Evolutionary conservation across 1,284 basidiomycete species (phyloP), one percentile per base, ranked within the genome.

Genomic region (Cryptococcus neoformans): DNA sequence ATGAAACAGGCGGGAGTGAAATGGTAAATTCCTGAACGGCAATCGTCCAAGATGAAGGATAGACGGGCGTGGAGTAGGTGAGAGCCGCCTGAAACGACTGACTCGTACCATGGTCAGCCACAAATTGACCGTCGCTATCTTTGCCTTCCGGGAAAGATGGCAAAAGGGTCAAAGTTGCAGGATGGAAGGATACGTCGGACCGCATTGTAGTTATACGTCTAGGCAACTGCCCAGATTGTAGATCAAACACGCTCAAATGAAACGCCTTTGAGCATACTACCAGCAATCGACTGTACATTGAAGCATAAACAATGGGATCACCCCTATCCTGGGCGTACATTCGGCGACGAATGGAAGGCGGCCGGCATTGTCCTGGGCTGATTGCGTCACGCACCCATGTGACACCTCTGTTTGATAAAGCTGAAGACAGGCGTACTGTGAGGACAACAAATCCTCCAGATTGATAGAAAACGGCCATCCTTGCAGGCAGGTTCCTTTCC

Each of bases 41-140:
- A 1, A 76, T 63, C 1, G 72, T 77, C 76, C 76, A 78, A 8
- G 74, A 73, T 3, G 69, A 48, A 1, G 76, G 76, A 51, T 78
- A 78, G 1, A 78, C 55, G 0, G 76, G 75, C 1, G 74, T 68
- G 34, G 69, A 71, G 56, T 76, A 77, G 0, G 75, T 75, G 46
- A 78, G 53, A 8, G 68, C 64, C 0, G 69, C 73, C 12, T 69
- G 66, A 67, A 76, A 11, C 28, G 28, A 28, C 4, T 28, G 28
- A 4, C 28, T 28, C 3, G 54, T 10, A 38, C 42, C n/a, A n/a
- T 44, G 3, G 14, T 47, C 46, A 7, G 28, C 17, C 4, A 7
- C 3, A 21, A 38, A 5, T 12, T 6, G 12, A 16, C 28, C 45
- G 16, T 35, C 21, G 2, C 35, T 17, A 9, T 39, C 10, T 8